A percentile compares a stretch with the other conserved stretches of the same genome.
These are phyloP conservation scores for Lyophyllum decastes DNA, from an alignment of 768 basidiomycete species.

Conservation along the genomic window DNA sequence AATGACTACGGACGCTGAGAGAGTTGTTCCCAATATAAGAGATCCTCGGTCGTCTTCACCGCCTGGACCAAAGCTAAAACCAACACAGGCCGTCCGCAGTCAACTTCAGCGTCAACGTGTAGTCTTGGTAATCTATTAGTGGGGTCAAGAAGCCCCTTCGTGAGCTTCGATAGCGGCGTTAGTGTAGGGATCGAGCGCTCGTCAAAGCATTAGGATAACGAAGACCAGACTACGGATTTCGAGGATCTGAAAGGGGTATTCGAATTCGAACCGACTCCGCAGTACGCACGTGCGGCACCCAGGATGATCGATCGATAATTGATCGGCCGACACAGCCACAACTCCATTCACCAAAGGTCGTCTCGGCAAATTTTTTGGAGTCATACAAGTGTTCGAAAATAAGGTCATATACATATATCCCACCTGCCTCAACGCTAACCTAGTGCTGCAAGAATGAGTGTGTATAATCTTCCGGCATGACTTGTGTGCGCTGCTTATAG, in stretches of 20 bases:
- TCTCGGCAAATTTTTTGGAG: constrained; percentile 2
- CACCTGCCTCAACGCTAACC: background rate
- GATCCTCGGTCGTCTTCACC: background rate
- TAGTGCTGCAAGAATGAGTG: constrained; percentile 15
- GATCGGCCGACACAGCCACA: constrained; percentile 7
- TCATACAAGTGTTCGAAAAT: background rate
- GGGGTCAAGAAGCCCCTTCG: background rate
- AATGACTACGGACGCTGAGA: background rate
- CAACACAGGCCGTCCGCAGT: background rate
- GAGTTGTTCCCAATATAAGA: background rate
- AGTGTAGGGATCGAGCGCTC: background rate
- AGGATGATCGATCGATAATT: background rate
- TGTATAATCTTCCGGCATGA: background rate
- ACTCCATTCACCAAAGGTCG: background rate
- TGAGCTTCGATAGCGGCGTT: background rate
- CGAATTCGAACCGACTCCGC: no score
- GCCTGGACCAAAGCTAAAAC: background rate
- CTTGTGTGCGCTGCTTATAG: background rate
- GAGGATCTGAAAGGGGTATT: no score
- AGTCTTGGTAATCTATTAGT: background rate
- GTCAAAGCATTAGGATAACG: no score
- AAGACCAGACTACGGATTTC: no score
- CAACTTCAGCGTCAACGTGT: background rate
- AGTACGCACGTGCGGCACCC: no score
- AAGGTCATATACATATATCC: background rate